Evolutionary conservation across 371 early-diverging fungal genomes (phyloP).

Genomic region (Lichtheimia ornata): DNA sequence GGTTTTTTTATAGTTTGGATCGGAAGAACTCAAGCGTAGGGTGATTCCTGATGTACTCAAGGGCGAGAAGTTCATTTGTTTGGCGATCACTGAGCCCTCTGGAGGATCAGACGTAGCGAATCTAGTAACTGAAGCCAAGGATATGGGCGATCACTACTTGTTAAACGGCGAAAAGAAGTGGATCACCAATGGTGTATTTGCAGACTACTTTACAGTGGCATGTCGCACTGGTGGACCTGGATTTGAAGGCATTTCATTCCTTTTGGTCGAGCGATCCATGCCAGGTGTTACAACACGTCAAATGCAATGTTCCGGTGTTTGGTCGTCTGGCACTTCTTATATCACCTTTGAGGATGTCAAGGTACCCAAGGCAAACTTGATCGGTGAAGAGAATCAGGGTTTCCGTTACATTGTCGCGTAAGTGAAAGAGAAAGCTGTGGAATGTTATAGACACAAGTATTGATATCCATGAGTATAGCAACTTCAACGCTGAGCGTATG

Average conservation of each 20-base stretch:
- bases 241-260: constrained; percentile 80
- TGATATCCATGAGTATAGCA: constrained; percentile 15
- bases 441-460: background rate
- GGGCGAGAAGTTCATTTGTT: constrained; percentile 68
- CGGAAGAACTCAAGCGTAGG: constrained; percentile 58
- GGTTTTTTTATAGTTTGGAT: constrained; percentile 61
- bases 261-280: constrained; percentile 80
- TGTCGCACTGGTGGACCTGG: constrained; percentile 80
- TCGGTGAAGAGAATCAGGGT: constrained; percentile 87
- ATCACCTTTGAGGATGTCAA: constrained; percentile 85
- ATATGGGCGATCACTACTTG: constrained; percentile 56
- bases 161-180: constrained; percentile 89
- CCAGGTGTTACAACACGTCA: constrained; percentile 82
- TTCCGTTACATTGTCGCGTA: constrained; percentile 78
- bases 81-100: constrained; percentile 65
- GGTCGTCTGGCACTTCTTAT: constrained; percentile 80
- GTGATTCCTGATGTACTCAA: constrained; percentile 57
- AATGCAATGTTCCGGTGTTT: constrained; percentile 76
- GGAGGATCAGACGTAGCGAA: constrained; percentile 86
- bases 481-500: constrained; percentile 81
- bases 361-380: constrained; percentile 79
- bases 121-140: constrained; percentile 73
- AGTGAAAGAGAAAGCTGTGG: background rate
- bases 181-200: constrained; percentile 86
- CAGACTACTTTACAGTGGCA: constrained; percentile 72